A percentile compares a stretch with the other conserved stretches of the same genome.
These are phyloP conservation scores for Amoebophrya sp. DNA, from an alignment of 169 alveolate species.

Conservation along the genomic window DNA sequence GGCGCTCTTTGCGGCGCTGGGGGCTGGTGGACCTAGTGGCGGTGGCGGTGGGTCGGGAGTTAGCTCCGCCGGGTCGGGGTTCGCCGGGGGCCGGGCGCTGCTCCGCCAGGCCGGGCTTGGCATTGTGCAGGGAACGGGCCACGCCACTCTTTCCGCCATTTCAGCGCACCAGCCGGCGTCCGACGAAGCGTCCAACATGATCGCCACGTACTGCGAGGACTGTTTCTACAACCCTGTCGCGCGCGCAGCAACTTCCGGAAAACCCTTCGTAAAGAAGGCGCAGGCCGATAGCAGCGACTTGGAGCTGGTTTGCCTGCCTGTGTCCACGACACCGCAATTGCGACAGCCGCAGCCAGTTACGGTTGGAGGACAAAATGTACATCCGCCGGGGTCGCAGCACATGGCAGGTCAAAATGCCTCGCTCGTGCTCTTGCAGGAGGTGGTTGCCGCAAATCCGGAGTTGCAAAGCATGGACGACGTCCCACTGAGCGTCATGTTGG, in stretches of 20 bases:
- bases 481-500: not conserved
- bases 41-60: no score
- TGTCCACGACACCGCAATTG: no score
- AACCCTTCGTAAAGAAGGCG: not conserved
- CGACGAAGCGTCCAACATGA: no score
- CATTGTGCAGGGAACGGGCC: no score
- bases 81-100: no score
- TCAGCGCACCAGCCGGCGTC: no score
- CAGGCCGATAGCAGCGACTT: not conserved
- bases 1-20: not conserved
- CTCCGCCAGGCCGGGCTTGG: no score
- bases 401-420: not conserved
- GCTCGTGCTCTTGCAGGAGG: not conserved
- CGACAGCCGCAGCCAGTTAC: not conserved
- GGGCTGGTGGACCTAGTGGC: no score
- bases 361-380: not conserved
- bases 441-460: not conserved
- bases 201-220: not conserved
- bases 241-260: not conserved
- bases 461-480: not conserved
- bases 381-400: not conserved
- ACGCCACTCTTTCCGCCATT: no score
- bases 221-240: not conserved
- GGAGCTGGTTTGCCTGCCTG: no score
- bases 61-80: no score